These are phyloP conservation scores for Cyclaneusma minus DNA, from an alignment of 2,329 filamentous ascomycete genomes.

Conservation along the genomic window DNA sequence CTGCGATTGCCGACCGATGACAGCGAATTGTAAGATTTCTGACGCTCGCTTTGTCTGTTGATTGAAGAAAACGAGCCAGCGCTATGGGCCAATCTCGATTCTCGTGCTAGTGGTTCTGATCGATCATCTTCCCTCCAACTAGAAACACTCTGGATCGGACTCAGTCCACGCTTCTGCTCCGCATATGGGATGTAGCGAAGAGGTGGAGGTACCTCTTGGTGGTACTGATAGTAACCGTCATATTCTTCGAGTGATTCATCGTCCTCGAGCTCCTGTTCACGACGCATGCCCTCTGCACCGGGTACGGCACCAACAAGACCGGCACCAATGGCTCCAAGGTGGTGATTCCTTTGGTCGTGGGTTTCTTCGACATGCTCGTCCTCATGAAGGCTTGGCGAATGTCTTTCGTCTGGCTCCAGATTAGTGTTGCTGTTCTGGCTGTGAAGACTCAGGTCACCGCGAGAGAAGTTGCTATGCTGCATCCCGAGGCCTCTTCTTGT, in stretches of 20 bases:
- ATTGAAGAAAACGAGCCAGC: slow-evolving; percentile 46
- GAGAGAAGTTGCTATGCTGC: slow-evolving; percentile 34
- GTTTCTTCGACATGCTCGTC: slow-evolving; percentile 18
- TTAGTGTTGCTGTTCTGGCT: slow-evolving; percentile 28
- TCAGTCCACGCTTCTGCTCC: slow-evolving; percentile 56
- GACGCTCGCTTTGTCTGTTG: slow-evolving; percentile 36
- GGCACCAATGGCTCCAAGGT: slow-evolving; percentile 11
- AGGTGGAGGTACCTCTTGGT: slow-evolving; percentile 46
- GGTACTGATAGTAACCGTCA: slow-evolving; percentile 20
- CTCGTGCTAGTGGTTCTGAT: slow-evolving; percentile 39
- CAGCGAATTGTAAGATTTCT: slow-evolving; percentile 40
- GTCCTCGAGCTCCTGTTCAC: too few species aligned
- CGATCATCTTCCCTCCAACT: slow-evolving; percentile 64
- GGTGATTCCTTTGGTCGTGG: slow-evolving; percentile 15
- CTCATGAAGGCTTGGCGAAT: too few species aligned
- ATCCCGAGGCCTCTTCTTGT: slow-evolving; percentile 44
- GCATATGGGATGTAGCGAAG: slow-evolving; percentile 54
- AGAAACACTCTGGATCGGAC: slow-evolving; percentile 84
- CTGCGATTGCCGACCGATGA: slow-evolving; percentile 17
- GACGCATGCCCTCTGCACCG: slow-evolving; percentile 21
- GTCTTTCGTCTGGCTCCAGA: slow-evolving; percentile 16
- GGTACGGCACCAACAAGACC: slow-evolving; percentile 15
- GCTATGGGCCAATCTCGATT: slow-evolving; percentile 37
- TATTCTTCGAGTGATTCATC: slow-evolving; percentile 16
- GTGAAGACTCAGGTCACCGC: slow-evolving; percentile 30